Percentiles rank a stretch among this genome's conserved stretches.
phyloP scores from a whole-genome alignment of 2,329 filamentous ascomycete species.

The Colletotrichum nymphaeae region DNA sequence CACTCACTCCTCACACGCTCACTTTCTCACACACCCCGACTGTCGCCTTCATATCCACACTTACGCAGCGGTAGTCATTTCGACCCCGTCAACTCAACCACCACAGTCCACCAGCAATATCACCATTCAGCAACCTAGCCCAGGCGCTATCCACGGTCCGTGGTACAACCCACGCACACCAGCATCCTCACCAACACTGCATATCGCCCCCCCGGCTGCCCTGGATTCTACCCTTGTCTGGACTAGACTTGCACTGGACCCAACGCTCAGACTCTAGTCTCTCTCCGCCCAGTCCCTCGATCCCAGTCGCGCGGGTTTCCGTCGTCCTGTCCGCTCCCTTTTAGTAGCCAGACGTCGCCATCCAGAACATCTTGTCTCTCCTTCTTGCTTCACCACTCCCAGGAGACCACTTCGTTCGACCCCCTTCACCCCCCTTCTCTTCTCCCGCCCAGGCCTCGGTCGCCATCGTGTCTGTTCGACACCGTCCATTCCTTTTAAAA shows the following conservation, averaged over 20 bases:
- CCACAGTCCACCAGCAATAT: neutral
- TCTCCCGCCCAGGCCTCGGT: slow-evolving; percentile 32
- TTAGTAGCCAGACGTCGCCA: slow-evolving; percentile 34
- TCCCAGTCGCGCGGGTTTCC: slow-evolving; percentile 31
- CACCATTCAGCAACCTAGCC: slow-evolving; percentile 4
- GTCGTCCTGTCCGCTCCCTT: slow-evolving; percentile 23
- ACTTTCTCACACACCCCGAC: neutral
- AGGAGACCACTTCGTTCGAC: slow-evolving; percentile 39
- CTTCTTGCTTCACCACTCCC: slow-evolving; percentile 37
- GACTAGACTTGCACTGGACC: slow-evolving; percentile 14
- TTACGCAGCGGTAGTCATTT: neutral
- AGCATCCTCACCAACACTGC: neutral
- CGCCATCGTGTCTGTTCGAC: slow-evolving; percentile 34
- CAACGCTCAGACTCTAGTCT: slow-evolving; percentile 24
- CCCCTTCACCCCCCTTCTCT: slow-evolving; percentile 18
- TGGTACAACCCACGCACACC: slow-evolving; percentile 6
- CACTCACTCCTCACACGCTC: neutral
- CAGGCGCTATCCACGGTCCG: slow-evolving; percentile 8
- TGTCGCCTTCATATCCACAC: neutral
- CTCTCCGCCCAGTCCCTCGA: slow-evolving; percentile 24
- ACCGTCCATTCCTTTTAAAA: slow-evolving; percentile 37
- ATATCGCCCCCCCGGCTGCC: neutral
- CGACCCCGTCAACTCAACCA: neutral
- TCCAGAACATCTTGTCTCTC: slow-evolving; percentile 36
- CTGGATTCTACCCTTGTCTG: slow-evolving; percentile 6